These are phyloP conservation scores for Thelonectria olida DNA, from an alignment of 2,329 filamentous ascomycete species.

Conservation along the genomic window DNA sequence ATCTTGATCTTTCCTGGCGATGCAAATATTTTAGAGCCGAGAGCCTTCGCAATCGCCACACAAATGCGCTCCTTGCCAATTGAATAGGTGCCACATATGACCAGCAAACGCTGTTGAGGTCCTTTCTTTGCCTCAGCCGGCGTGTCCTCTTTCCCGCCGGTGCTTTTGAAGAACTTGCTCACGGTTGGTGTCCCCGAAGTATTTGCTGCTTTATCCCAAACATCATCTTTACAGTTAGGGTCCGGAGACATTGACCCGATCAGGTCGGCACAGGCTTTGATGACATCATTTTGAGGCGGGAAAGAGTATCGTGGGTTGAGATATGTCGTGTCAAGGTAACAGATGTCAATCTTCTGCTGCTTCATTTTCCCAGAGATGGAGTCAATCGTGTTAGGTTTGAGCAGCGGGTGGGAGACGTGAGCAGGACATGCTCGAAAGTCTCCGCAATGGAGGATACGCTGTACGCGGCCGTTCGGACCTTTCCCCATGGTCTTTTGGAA, in stretches of 20 bases:
- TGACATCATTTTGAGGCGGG: conserved; percentile 87
- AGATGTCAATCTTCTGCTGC: conserved; percentile 91
- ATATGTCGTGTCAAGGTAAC: conserved; percentile 97
- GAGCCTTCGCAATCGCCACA: conserved; percentile 86
- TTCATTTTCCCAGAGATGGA: conserved; percentile 73
- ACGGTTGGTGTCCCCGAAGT: conserved; percentile 55
- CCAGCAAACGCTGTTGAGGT: conserved; percentile 72
- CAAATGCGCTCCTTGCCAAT: conserved; percentile 98
- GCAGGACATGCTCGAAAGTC: conserved; percentile 92
- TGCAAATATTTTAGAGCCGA: conserved; percentile 90
- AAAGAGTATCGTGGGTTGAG: conserved; percentile 96
- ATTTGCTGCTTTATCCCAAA: conserved; percentile 56
- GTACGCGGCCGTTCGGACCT: conserved; percentile 66
- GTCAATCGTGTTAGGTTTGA: conserved; percentile 80
- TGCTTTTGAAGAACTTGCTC: conserved; percentile 62
- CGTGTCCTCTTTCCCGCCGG: conserved; percentile 41
- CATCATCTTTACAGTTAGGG: conserved; percentile 57
- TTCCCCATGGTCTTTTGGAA: conserved; percentile 82
- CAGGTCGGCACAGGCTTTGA: conserved; percentile 86
- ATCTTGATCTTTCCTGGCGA: conserved; percentile 84
- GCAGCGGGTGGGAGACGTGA: conserved; percentile 82
- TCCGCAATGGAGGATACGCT: conserved; percentile 92
- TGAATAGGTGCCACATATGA: conserved; percentile 95
- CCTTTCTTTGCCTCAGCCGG: conserved; percentile 40
- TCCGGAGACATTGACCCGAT: conserved; percentile 81